These are phyloP conservation scores for Crithidia brevicula DNA, from an alignment of 208 protist species.

Conservation along the genomic window DNA sequence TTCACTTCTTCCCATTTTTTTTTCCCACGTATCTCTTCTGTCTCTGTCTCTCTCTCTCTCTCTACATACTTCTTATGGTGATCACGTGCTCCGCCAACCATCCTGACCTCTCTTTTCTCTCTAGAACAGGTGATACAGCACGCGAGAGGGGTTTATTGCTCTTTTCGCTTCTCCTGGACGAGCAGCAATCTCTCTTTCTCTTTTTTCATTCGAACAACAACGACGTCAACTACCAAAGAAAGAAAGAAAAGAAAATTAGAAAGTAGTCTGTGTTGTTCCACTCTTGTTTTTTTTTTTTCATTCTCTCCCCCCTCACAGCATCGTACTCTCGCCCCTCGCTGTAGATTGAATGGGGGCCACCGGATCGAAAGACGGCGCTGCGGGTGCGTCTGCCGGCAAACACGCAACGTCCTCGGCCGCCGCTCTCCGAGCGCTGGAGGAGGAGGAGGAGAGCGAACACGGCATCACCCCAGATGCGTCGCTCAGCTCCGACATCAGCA, in stretches of 20 bases:
- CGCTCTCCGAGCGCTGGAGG: too few species aligned
- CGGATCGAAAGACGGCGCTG: slow-evolving; percentile 12
- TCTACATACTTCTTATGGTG: neutral
- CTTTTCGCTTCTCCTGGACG: too few species aligned
- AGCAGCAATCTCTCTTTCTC: neutral
- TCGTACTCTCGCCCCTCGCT: too few species aligned
- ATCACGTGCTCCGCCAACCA: too few species aligned
- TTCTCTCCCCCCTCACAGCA: neutral
- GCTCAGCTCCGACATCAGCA: slow-evolving; percentile 38
- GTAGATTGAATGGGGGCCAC: slow-evolving; percentile 19
- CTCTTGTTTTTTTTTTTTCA: neutral
- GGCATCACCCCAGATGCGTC: slow-evolving; percentile 27
- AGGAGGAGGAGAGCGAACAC: slow-evolving; percentile 2
- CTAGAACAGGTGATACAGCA: too few species aligned
- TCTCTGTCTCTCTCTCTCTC: neutral
- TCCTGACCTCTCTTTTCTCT: too few species aligned
- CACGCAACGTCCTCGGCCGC: too few species aligned
- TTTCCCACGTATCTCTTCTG: neutral
- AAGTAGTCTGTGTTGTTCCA: too few species aligned
- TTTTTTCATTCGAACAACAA: too few species aligned
- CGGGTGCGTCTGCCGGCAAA: neutral
- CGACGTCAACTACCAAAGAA: too few species aligned
- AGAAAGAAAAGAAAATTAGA: too few species aligned
- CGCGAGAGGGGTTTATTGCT: too few species aligned
- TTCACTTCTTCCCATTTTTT: slow-evolving; percentile 4